A percentile compares a stretch with the other conserved stretches of the same genome.
Evolutionary conservation across 192 early-diverging fungal species (phyloP).

Genomic region (Podila minutissima): DNA sequence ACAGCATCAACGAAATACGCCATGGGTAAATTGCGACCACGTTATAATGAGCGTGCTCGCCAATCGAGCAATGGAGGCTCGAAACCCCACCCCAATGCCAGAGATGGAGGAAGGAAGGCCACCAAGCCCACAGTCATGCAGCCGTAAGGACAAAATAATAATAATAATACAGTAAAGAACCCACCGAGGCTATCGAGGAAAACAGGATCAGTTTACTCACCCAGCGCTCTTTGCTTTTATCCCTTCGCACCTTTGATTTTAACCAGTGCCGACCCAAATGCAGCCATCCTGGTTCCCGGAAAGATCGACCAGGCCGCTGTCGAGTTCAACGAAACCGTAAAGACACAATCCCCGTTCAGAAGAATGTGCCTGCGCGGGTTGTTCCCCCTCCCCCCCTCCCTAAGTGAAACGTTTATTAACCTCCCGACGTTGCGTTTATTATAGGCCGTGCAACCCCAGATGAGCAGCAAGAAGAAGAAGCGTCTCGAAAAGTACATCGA

Average conservation of each 20-base stretch:
- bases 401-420: background rate
- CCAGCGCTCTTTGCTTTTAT: background rate
- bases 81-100: slow-evolving; percentile 57
- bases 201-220: background rate
- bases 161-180: too few species aligned
- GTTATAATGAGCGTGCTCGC: slow-evolving; percentile 67
- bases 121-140: slow-evolving; percentile 31
- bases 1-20: too few species aligned
- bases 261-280: slow-evolving; percentile 42
- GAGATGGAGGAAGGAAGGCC: slow-evolving; percentile 59
- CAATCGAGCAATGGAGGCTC: slow-evolving; percentile 55
- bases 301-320: slow-evolving; percentile 14
- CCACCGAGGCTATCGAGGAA: background rate
- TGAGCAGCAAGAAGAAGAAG: slow-evolving; percentile 80
- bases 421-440: background rate
- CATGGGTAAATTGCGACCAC: slow-evolving; percentile 65
- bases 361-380: background rate
- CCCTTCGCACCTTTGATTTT: background rate
- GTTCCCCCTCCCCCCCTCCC: background rate
- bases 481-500: slow-evolving; percentile 84
- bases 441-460: slow-evolving; percentile 49
- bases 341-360: too few species aligned
- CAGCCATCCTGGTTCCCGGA: slow-evolving; percentile 37
- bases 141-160: slow-evolving; percentile 25
- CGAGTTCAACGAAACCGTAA: slow-evolving; percentile 32